Base-by-base conservation (phyloP, 768 basidiomycete species). In the Tulasnella sp. region DNA sequence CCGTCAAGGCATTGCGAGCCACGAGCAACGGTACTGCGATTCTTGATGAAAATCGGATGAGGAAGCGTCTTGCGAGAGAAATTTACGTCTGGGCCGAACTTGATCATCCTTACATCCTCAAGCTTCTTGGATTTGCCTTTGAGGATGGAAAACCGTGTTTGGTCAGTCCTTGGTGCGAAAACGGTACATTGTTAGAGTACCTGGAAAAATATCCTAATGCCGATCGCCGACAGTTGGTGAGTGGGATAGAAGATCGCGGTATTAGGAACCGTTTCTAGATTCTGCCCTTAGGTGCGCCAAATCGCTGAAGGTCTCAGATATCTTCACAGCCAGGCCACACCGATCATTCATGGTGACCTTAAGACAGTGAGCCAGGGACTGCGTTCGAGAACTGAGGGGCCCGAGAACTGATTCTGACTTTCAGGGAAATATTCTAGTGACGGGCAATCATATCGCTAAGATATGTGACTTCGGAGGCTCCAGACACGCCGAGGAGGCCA, bases 131-230 rank as follows among this genome's bases (percentile, higher is more conserved):
- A 11, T 74, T 40, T n/a, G 73, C 73, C 1, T 44, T 74, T 37
- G 73, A 74, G 1, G n/a, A 74, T 37, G 58, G n/a, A 14, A n/a
- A 16, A 20, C 73, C 73, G 3, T 91, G 89, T 81, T 89, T 91
- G 85, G 88, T 91, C 54, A 90, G 89, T 82, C 90, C 90, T 31
- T 91, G 90, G 90, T 89, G 89, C 84, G 83, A 85, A 40, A 88
- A 90, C 76, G 90, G 90, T 48, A 89, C 87, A 69, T 89, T 88
- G 18, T 83, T 90, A 75, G 86, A 86, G 24, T 91, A 89, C 82
- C 87, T 90, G 50, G 87, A 87, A 76, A 84, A 83, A 18, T 84
- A 87, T 74, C 87, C 88, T 28, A 79, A 81, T 44, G 85, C 88
- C 22, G 86, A 91, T 81, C 89, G 90, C 80, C 60, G 82, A 46